Conservation (phyloP, 192 early-diverging fungal species). For the Phycomyces blakesleeanus region DNA sequence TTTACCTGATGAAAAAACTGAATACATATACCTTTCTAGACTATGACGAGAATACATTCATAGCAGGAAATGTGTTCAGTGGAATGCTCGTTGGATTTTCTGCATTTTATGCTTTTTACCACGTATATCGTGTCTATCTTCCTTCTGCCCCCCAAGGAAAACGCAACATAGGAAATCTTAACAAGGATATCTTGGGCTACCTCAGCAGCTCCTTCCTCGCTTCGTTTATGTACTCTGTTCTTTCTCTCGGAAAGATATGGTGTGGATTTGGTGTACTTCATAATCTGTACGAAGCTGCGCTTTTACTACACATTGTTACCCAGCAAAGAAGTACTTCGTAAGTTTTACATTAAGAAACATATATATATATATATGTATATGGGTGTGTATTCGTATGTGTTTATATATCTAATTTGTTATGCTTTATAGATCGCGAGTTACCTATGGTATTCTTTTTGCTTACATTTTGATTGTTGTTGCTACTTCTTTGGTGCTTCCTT, state of each 20-base stretch:
- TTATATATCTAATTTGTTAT: neutral
- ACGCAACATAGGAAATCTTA: neutral
- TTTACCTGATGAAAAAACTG: too few relatives aligned
- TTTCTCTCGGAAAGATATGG: constrained; percentile 25
- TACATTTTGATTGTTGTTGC: constrained; percentile 15
- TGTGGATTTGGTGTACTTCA: constrained; percentile 24
- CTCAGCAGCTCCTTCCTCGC: constrained; percentile 5
- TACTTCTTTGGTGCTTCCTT: constrained; percentile 19
- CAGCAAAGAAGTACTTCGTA: constrained; percentile 2
- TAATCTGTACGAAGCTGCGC: constrained; percentile 23
- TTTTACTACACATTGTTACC: constrained; percentile 8
- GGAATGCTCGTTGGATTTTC: neutral
- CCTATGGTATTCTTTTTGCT: neutral
- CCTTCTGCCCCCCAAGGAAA: neutral
- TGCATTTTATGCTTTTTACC: neutral
- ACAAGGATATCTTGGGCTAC: constrained; percentile 4
- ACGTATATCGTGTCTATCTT: neutral
- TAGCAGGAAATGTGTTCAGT: neutral
- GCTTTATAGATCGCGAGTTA: neutral
- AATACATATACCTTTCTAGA: too few relatives aligned
- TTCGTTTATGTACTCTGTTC: constrained; percentile 4
- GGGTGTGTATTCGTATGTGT: too few relatives aligned
- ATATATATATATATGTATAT: too few relatives aligned
- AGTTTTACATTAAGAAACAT: constrained; percentile 10
- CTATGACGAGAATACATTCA: neutral